Evolutionary conservation across 495 filamentous ascomycete genomes (phyloP).

Genomic region (Aspergillus indologenus): DNA sequence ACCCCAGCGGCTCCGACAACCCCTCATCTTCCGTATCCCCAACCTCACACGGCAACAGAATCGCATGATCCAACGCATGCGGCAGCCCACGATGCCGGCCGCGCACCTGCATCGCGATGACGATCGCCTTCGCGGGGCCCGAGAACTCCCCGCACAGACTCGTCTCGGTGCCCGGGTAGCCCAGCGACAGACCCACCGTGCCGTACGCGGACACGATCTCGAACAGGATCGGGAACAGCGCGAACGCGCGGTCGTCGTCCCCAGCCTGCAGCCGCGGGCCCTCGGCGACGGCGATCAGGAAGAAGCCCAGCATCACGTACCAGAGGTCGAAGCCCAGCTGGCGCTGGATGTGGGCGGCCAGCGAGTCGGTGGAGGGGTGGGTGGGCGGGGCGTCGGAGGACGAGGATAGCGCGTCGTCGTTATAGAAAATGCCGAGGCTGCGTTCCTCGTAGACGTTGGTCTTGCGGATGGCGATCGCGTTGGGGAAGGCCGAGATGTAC

Average conservation of each 20-base stretch:
- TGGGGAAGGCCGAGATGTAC: conserved; percentile 92
- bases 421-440: conserved; percentile 70
- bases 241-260: conserved; percentile 16
- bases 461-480: conserved; percentile 79
- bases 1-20: conserved; percentile 27
- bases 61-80: conserved; percentile 80
- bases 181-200: conserved; percentile 81
- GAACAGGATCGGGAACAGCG: conserved; percentile 74
- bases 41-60: conserved; percentile 66
- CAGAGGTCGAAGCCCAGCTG: conserved; percentile 89
- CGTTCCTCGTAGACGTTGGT: conserved; percentile 94
- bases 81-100: conserved; percentile 83
- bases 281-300: conserved; percentile 77
- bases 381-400: conserved; percentile 26
- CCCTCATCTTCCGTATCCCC: conserved; percentile 35
- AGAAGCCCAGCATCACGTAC: conserved; percentile 81
- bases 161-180: conserved; percentile 63
- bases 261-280: conserved; percentile 54
- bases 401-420: conserved; percentile 13
- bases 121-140: conserved; percentile 70
- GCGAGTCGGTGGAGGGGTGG: conserved; percentile 54
- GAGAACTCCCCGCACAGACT: conserved; percentile 71
- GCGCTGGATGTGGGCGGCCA: conserved; percentile 63
- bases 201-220: conserved; percentile 86
- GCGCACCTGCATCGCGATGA: conserved; percentile 82